Percentiles rank a stretch among this genome's conserved stretches.
Conservation (phyloP, 768 basidiomycete species). For the Hypsizygus marmoreus region DNA sequence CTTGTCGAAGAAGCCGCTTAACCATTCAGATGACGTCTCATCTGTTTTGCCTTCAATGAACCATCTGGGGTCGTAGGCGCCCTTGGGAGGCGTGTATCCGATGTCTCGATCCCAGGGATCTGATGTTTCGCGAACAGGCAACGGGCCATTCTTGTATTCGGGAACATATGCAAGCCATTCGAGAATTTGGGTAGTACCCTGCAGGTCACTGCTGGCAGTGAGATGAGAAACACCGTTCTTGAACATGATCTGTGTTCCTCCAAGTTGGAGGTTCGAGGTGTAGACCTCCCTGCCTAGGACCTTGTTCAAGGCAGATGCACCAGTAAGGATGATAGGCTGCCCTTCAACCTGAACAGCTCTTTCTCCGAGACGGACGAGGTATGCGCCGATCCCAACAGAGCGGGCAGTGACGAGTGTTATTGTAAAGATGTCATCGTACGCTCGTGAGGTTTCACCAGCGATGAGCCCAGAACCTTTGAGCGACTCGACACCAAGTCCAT, state of each 20-base stretch:
- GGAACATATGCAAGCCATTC: conserved; percentile 96
- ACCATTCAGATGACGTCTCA: conserved; percentile 74
- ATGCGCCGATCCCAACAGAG: conserved; percentile 98
- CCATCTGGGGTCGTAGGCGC: conserved; percentile 96
- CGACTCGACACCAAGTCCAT: conserved; percentile 96
- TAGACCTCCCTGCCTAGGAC: conserved; percentile 99
- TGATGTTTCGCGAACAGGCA: conserved; percentile 73
- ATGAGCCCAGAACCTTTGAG: conserved; percentile 96
- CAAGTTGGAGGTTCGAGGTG: conserved; percentile 96
- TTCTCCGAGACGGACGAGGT: conserved; percentile 96
- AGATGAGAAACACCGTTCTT: conserved; percentile 99
- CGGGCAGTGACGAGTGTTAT: conserved; percentile 98
- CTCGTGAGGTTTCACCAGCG: conserved; percentile 96
- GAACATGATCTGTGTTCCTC: conserved; percentile 99
- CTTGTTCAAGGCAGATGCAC: conserved; percentile 96
- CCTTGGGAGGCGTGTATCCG: conserved; percentile 87
- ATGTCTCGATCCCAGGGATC: conserved; percentile 95
- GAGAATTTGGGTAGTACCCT: conserved; percentile 92
- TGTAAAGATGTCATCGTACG: conserved; percentile 99
- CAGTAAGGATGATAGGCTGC: conserved; percentile 98
- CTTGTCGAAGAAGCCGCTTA: conserved; percentile 95
- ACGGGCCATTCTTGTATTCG: conserved; percentile 71
- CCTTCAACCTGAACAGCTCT: conserved; percentile 98
- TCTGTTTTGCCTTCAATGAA: conserved; percentile 95
- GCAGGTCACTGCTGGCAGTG: conserved; percentile 91